These are phyloP conservation scores for Endotrypanum monterogeii DNA, from an alignment of 208 protist species.

Conservation along the genomic window DNA sequence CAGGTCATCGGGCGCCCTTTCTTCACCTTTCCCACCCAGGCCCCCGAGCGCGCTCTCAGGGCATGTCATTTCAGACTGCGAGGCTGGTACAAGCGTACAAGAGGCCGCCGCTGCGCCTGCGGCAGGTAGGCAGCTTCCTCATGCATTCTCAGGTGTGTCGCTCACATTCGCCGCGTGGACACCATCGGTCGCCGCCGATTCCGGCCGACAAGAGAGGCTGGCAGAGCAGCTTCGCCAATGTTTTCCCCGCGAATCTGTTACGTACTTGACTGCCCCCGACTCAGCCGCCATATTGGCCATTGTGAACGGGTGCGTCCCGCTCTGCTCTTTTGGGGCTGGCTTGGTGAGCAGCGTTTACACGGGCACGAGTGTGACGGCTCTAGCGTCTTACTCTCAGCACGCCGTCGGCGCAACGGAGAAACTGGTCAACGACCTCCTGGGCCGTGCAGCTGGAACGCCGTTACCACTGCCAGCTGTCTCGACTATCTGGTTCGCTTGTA, in stretches of 20 bases:
- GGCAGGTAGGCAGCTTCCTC: background rate
- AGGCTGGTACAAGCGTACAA: background rate
- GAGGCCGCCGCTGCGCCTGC: background rate
- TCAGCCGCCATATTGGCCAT: slow-evolving; percentile 55
- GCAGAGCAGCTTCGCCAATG: slow-evolving; percentile 26
- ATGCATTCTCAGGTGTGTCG: slow-evolving; percentile 45
- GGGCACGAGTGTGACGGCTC: slow-evolving; percentile 47
- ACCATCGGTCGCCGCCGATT: slow-evolving; percentile 5
- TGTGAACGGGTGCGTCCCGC: slow-evolving; percentile 68
- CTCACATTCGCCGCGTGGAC: slow-evolving; percentile 45
- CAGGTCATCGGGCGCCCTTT: background rate
- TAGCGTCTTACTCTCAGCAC: slow-evolving; percentile 78
- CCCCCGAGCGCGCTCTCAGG: slow-evolving; percentile 12
- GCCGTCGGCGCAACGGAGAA: slow-evolving; percentile 51
- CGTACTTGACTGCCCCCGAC: slow-evolving; percentile 35
- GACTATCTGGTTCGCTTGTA: slow-evolving; percentile 63
- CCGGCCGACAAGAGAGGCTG: slow-evolving; percentile 14
- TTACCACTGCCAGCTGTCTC: slow-evolving; percentile 52
- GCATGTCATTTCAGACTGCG: background rate
- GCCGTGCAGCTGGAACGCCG: slow-evolving; percentile 34
- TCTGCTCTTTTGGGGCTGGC: slow-evolving; percentile 84
- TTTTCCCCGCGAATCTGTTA: slow-evolving; percentile 72
- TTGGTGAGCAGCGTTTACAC: slow-evolving; percentile 84
- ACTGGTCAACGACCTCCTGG: slow-evolving; percentile 40
- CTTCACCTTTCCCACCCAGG: slow-evolving; percentile 11